These are phyloP conservation scores for Eucalyptus viminalis DNA, from an alignment of 345 rosid genomes.

Conservation along the genomic window DNA sequence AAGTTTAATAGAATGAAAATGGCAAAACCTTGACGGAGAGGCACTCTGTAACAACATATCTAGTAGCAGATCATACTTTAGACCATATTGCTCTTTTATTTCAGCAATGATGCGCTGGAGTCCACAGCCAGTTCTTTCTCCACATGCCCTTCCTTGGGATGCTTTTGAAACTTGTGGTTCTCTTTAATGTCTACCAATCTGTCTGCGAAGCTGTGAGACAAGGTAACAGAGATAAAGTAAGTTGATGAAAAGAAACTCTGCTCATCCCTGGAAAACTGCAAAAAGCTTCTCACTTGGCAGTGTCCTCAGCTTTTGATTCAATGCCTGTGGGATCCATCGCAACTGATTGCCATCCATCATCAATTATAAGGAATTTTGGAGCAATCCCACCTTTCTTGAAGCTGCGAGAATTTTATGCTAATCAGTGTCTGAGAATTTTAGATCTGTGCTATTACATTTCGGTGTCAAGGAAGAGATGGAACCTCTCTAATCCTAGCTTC, in stretches of 20 bases:
- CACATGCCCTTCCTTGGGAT: background rate
- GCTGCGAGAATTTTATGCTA: slow-evolving; percentile 9
- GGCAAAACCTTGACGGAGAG: background rate
- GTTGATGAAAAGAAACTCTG: background rate
- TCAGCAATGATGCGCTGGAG: slow-evolving; percentile 12
- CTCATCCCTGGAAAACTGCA: background rate
- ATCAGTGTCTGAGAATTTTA: background rate
- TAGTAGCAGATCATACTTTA: background rate
- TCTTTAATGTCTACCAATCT: background rate
- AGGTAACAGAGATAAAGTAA: background rate
- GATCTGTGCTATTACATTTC: background rate
- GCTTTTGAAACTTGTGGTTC: slow-evolving; percentile 11
- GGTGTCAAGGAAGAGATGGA: background rate
- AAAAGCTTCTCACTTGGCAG: slow-evolving; percentile 35
- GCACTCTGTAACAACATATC: background rate
- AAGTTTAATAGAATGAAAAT: background rate
- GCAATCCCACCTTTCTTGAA: slow-evolving; percentile 11
- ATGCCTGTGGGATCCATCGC: slow-evolving; percentile 38
- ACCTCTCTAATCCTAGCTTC: slow-evolving; percentile 5
- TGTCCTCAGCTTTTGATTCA: slow-evolving; percentile 34
- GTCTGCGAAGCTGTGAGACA: background rate
- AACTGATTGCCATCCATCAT: slow-evolving; percentile 26
- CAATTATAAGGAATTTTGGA: slow-evolving; percentile 11
- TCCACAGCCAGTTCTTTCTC: background rate
- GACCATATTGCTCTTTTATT: slow-evolving; percentile 10